These are phyloP conservation scores for Helminthosporium solani DNA, from an alignment of 2,329 filamentous ascomycete genomes.

Conservation along the genomic window DNA sequence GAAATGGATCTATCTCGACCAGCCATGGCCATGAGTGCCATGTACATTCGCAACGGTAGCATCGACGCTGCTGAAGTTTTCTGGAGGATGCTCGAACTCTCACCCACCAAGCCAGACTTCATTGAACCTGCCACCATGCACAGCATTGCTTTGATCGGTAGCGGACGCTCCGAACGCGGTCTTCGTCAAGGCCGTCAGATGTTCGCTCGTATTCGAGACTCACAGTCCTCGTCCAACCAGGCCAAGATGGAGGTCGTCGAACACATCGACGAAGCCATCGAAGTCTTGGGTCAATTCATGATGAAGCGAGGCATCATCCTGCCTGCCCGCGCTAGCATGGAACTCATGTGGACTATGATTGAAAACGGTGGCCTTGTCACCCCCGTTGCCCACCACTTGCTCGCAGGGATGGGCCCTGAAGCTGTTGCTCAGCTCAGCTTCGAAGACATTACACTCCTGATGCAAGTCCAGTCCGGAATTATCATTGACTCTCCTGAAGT, in stretches of 20 bases:
- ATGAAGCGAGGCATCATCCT: slow-evolving; percentile 54
- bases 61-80: slow-evolving; percentile 74
- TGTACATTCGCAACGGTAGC: slow-evolving; percentile 81
- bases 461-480: slow-evolving; percentile 60
- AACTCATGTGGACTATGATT: slow-evolving; percentile 63
- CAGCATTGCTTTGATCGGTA: slow-evolving; percentile 80
- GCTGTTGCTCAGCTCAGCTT: slow-evolving; percentile 58
- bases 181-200: slow-evolving; percentile 77
- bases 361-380: slow-evolving; percentile 65
- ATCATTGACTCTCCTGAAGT: slow-evolving; percentile 49
- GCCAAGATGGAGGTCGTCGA: slow-evolving; percentile 62
- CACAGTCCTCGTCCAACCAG: slow-evolving; percentile 51
- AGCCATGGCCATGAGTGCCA: slow-evolving; percentile 79
- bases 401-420: slow-evolving; percentile 61
- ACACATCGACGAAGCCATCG: slow-evolving; percentile 83
- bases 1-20: slow-evolving; percentile 51
- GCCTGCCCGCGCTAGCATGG: slow-evolving; percentile 57
- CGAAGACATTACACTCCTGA: slow-evolving; percentile 58
- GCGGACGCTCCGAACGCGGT: slow-evolving; percentile 80
- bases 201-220: slow-evolving; percentile 78
- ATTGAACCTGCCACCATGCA: slow-evolving; percentile 92
- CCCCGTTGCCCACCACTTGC: slow-evolving; percentile 60
- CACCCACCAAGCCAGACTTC: slow-evolving; percentile 64
- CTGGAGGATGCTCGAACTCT: slow-evolving; percentile 71
- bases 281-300: slow-evolving; percentile 64